Base-by-base conservation (phyloP, 2,329 filamentous ascomycete genomes). In the Colletotrichum trifolii region DNA sequence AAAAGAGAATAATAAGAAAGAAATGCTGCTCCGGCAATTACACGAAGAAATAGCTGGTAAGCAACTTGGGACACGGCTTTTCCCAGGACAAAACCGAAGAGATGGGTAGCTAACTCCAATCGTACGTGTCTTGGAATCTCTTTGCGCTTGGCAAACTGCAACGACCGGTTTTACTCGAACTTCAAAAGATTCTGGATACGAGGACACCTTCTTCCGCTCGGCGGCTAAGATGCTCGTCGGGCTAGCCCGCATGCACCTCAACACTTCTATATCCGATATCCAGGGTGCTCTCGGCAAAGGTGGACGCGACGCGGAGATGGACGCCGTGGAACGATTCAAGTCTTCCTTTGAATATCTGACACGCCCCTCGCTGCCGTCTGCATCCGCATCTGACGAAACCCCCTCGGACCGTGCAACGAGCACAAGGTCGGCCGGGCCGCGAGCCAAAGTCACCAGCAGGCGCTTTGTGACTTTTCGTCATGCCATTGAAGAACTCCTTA, bases 281-380 rank as follows among this genome's bases (percentile, higher is more conserved):
- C 60, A 63, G 46, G 60, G 58, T 36, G 60, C 60, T 2, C 25
- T 58, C 2, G 59, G 59, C 2, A 62, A 62, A 35, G 35, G 45
- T 8, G 59, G 53, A 10, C 17, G 46, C 8, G 33, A 50, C 33
- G 53, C 45, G 4, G 45, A 49, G 3, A 39, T 38, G 6, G 17
- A 38, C 12, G 54, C 43, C n/a, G 8, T 62, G 13, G 33, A 13
- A 33, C 45, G 45, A 6, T 54, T 62, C 43, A 46, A 39, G 38
- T 17, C 15, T 33, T 12, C 10, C 7, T 4, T 25, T 25, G 4
- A 5, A 25, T 25, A 5, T 25, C 25, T 25, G 17, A 17, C 4
- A 25, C 25, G 25, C 25, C 25, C 25, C 25, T 25, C 25, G 25
- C 4, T 25, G 25, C 25, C 48, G 6, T 50, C 48, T 17, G 4